A percentile compares a stretch with the other conserved stretches of the same genome.
Conservation (phyloP, 805 yeast genomes). For the Candida sphagnicola region DNA sequence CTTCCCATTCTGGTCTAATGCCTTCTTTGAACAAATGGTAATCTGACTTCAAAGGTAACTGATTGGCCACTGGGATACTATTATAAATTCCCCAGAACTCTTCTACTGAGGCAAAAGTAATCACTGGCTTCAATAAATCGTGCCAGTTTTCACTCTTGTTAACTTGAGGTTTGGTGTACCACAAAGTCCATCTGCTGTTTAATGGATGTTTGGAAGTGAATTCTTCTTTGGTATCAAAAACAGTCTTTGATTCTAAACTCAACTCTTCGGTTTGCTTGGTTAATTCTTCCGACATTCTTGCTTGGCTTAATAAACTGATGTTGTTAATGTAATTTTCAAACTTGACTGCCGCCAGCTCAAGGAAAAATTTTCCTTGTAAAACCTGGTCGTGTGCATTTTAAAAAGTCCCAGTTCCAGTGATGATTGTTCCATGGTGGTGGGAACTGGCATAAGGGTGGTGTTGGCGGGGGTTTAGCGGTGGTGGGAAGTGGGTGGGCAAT, state of each 20-base stretch:
- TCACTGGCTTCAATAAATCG: slow-evolving; percentile 87
- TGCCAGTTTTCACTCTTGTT: slow-evolving; percentile 83
- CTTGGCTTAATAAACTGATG: background rate
- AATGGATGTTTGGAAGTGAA: slow-evolving; percentile 85
- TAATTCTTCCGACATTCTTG: slow-evolving; percentile 42
- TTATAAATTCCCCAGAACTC: slow-evolving; percentile 98
- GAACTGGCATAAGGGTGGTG: background rate
- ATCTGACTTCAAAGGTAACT: slow-evolving; percentile 87
- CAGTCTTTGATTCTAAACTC: slow-evolving; percentile 42
- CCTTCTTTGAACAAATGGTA: slow-evolving; percentile 93
- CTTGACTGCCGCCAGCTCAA: slow-evolving; percentile 1
- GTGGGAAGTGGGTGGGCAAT: too few relatives aligned
- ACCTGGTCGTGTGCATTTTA: background rate
- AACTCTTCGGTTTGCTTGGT: slow-evolving; percentile 41
- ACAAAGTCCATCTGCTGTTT: slow-evolving; percentile 87
- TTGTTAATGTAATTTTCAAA: background rate
- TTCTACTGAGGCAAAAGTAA: slow-evolving; percentile 90
- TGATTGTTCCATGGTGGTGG: background rate
- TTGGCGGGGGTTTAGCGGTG: background rate
- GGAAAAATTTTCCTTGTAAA: slow-evolving; percentile 1
- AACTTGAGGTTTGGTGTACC: slow-evolving; percentile 94
- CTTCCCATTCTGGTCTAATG: slow-evolving; percentile 99
- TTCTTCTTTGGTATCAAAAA: slow-evolving; percentile 56
- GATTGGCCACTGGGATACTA: slow-evolving; percentile 87
- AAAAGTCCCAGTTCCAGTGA: background rate